Evolutionary conservation across 371 early-diverging fungal genomes (phyloP), one percentile per base, ranked within the genome.

Genomic region (Neoconidiobolus thromboides): DNA sequence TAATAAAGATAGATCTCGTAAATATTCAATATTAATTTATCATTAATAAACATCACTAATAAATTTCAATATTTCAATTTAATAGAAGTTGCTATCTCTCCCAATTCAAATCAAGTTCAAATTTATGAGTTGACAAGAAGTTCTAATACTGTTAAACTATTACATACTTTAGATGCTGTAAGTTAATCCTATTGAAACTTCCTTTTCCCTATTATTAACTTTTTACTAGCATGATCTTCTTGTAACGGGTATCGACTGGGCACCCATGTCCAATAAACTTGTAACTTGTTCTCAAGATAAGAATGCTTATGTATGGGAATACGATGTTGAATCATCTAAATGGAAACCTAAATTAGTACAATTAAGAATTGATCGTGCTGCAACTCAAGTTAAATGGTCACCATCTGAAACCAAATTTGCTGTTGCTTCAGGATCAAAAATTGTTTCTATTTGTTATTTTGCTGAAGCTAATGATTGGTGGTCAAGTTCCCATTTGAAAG

Each of bases 401-500:
- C 96, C 96, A 54, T 75, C 73, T 53, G 96, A 94, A 73, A 82
- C 91, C 75, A 97, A 97, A 80, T 97, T 97, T 78, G 98, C 98
- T 2, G 96, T 95, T 2, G 95, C 87, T 26, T 86, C 88, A 56
- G 94, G 95, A 51, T 84, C 95, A 51, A 78, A 86, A 14, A 79
- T 81, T 68, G 88, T 96, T 62, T 80, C 93, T 0, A 79, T 97
- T 52, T 93, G 96, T 66, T 94, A 94, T 69, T 96, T 90, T 75
- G 96, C 89, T 61, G 86, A 87, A 70, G 92, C 89, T 64, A 87
- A 88, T 66, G 86, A 93, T 70, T 94, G 94, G 97, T 96, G 96
- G 93, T 85, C 83, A 46, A 78, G 85, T 65, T 93, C 91, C 74
- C 96, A 94, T 66, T 69, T 95, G 63, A 89, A 92, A 70, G 93